These are phyloP conservation scores for Lentinula sp. DNA, from an alignment of 768 basidiomycete species.

Conservation along the genomic window DNA sequence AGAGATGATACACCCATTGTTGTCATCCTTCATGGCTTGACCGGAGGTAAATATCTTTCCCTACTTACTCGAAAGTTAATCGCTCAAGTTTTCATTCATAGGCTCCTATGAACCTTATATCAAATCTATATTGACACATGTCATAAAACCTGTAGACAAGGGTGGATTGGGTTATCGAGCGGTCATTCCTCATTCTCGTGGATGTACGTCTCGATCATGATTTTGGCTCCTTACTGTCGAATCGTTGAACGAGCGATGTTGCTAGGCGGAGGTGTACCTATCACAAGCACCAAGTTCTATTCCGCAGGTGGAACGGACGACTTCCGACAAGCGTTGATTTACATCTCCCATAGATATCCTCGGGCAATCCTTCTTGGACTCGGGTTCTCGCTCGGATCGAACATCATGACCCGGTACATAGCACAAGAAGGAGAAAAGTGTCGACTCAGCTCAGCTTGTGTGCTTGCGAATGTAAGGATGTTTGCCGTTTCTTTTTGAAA, in stretches of 20 bases:
- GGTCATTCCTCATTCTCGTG: constrained; percentile 64
- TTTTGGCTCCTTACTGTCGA: not conserved
- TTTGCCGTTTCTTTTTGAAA: not conserved
- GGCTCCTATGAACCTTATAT: constrained; percentile 67
- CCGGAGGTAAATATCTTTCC: constrained; percentile 33
- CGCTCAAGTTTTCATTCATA: constrained; percentile 13
- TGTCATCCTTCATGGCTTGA: constrained; percentile 53
- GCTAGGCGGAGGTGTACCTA: constrained; percentile 50
- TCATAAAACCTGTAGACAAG: constrained; percentile 40
- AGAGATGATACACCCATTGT: constrained; percentile 44
- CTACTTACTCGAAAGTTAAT: not conserved
- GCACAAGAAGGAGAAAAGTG: constrained; percentile 50
- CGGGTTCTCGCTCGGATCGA: constrained; percentile 75
- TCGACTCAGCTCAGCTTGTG: constrained; percentile 40
- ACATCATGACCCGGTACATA: constrained; percentile 60
- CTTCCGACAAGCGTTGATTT: constrained; percentile 52
- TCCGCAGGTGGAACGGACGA: constrained; percentile 66
- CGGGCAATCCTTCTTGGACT: constrained; percentile 57
- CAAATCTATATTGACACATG: constrained; percentile 51
- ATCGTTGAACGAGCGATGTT: not conserved
- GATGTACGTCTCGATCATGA: constrained; percentile 35
- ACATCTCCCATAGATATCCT: constrained; percentile 52
- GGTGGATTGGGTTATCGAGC: constrained; percentile 65
- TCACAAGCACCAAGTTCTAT: constrained; percentile 59
- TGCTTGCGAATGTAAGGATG: constrained; percentile 43